Conservation (phyloP, 805 yeast species). For the Yarrowia yakushimensis region DNA sequence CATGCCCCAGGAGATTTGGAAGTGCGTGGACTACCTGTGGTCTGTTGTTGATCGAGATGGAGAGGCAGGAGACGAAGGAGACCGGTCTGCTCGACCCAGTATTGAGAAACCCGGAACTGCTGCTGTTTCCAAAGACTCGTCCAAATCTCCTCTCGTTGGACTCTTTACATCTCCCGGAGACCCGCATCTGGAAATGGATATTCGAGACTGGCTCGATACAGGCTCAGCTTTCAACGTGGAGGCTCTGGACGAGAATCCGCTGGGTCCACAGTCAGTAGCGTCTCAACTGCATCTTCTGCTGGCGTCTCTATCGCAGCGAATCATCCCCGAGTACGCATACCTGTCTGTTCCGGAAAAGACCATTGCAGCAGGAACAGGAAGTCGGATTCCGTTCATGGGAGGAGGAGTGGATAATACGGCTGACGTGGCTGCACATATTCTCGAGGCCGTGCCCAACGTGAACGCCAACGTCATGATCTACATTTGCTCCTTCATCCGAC, state of each 20-base stretch:
- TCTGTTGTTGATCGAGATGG: conserved; percentile 27
- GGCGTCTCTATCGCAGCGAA: conserved; percentile 42
- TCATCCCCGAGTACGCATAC: conserved; percentile 39
- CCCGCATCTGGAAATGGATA: conserved; percentile 32
- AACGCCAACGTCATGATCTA: conserved; percentile 45
- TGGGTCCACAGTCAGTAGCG: conserved; percentile 45
- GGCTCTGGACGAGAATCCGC: conserved; percentile 33
- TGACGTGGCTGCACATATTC: conserved; percentile 37
- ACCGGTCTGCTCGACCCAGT: conserved; percentile 30
- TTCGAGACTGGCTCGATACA: conserved; percentile 39
- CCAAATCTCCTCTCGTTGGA: conserved; percentile 16
- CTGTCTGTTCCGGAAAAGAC: conserved; percentile 32
- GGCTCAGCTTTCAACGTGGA: conserved; percentile 36
- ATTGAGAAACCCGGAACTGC: conserved; percentile 29
- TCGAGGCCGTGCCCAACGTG: conserved; percentile 43
- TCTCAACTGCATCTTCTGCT: conserved; percentile 35
- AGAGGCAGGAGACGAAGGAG: conserved; percentile 25
- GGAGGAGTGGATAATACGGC: conserved; percentile 18
- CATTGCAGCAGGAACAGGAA: background rate
- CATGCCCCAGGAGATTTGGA: conserved; percentile 39
- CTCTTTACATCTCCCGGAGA: conserved; percentile 29
- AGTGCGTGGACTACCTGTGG: conserved; percentile 40
- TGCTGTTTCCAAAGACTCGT: background rate
- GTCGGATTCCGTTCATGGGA: conserved; percentile 13
- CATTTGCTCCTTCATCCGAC: conserved; percentile 41